phyloP scores from a whole-genome alignment of 1,284 basidiomycete genomes.

The Violaceomyces palustris region DNA sequence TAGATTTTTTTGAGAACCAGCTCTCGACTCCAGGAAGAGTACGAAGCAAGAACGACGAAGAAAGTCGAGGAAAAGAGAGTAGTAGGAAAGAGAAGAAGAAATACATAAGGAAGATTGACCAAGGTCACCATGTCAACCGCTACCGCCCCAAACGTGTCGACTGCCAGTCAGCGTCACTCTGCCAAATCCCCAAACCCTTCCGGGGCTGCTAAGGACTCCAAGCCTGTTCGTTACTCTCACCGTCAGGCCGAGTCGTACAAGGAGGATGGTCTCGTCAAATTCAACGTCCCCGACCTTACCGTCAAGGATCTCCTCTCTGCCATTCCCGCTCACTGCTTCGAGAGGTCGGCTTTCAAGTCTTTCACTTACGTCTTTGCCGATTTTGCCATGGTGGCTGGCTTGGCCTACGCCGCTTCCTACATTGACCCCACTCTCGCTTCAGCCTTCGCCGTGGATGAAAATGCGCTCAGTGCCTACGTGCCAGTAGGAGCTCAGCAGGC shows the following conservation, averaged over 20 bases:
- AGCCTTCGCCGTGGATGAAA: constrained; percentile 29
- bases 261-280: constrained; percentile 52
- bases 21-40: too few relatives aligned
- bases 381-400: constrained; percentile 63
- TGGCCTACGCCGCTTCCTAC: constrained; percentile 68
- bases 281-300: constrained; percentile 71
- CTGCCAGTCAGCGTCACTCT: constrained; percentile 26
- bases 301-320: constrained; percentile 79
- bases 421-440: constrained; percentile 58
- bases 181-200: constrained; percentile 24
- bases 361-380: constrained; percentile 79
- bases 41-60: too few relatives aligned
- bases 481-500: constrained; percentile 65
- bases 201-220: constrained; percentile 9
- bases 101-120: too few relatives aligned
- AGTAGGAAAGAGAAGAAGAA: too few relatives aligned
- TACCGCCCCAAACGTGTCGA: constrained; percentile 28
- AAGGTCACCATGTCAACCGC: constrained; percentile 30
- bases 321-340: constrained; percentile 86
- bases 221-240: constrained; percentile 37
- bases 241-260: constrained; percentile 42
- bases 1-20: too few relatives aligned
- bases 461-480: constrained; percentile 53
- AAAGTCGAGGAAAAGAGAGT: too few relatives aligned
- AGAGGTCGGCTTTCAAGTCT: constrained; percentile 81